These are phyloP conservation scores for Monosporascus sp. DNA, from an alignment of 2,329 filamentous ascomycete species.

Conservation along the genomic window DNA sequence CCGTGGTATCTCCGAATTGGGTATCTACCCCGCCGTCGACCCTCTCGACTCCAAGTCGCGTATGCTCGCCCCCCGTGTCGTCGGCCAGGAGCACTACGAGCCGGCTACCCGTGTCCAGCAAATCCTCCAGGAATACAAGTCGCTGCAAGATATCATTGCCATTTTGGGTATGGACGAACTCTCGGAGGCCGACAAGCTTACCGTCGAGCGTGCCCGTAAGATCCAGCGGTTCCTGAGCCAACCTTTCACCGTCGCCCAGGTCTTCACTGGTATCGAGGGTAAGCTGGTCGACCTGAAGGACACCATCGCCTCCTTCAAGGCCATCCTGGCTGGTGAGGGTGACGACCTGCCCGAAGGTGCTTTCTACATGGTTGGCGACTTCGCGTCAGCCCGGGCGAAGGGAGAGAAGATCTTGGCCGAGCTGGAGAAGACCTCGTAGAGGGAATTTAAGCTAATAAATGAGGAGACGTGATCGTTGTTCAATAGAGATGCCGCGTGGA, in stretches of 20 bases:
- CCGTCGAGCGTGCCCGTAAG: constrained; percentile 99
- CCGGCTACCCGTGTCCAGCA: constrained; percentile 94
- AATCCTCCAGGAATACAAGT: constrained; percentile 99
- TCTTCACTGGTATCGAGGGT: constrained; percentile 93
- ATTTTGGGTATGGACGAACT: constrained; percentile 99
- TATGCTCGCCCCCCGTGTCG: constrained; percentile 98
- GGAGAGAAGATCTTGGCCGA: constrained; percentile 99
- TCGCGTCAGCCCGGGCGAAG: constrained; percentile 88
- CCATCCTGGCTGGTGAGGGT: constrained; percentile 90
- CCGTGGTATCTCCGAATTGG: constrained; percentile 99
- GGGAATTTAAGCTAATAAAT: constrained; percentile 19
- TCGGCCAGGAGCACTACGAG: constrained; percentile 96
- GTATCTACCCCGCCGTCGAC: constrained; percentile 99
- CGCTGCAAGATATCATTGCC: constrained; percentile 99
- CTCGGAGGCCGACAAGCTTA: constrained; percentile 98
- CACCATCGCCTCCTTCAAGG: constrained; percentile 96
- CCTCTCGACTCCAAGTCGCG: constrained; percentile 99
- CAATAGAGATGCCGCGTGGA: background rate
- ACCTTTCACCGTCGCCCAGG: constrained; percentile 85
- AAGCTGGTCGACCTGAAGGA: constrained; percentile 97
- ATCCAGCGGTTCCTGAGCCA: constrained; percentile 99
- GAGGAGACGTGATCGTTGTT: constrained; percentile 14
- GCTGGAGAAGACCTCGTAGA: constrained; percentile 59
- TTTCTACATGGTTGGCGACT: constrained; percentile 98
- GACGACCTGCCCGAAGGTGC: constrained; percentile 91